Percentiles rank a stretch among this genome's conserved stretches.
Conservation (phyloP, 352 stramenopile genomes). For the Globisporangium radiosum region DNA sequence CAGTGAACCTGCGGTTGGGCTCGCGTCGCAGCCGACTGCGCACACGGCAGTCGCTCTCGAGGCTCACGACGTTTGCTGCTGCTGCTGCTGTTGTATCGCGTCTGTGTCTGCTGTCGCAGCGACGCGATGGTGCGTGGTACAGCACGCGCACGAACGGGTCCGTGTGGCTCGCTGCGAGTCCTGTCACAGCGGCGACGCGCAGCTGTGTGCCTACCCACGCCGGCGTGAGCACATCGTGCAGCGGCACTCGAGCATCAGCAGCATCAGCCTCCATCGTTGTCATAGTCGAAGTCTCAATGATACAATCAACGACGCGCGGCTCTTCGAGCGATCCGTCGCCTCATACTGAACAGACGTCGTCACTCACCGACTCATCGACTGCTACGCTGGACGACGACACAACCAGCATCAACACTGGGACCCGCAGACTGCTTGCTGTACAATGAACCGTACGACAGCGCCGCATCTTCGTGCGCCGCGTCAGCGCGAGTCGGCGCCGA, state of each 20-base stretch:
- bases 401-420: no score
- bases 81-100: neutral
- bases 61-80: constrained; percentile 2
- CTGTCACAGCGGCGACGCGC: constrained; percentile 22
- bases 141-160: constrained; percentile 44
- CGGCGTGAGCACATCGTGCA: no score
- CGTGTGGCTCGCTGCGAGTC: constrained; percentile 35
- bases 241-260: no score
- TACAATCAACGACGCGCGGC: no score
- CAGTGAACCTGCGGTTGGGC: constrained; percentile 33
- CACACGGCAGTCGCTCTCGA: constrained; percentile 1
- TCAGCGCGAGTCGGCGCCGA: neutral
- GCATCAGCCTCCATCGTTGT: no score
- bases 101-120: neutral
- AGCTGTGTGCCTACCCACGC: constrained; percentile 24
- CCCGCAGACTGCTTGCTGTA: no score
- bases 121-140: constrained; percentile 17
- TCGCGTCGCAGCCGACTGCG: constrained; percentile 13
- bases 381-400: no score
- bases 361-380: no score
- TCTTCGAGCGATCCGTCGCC: no score
- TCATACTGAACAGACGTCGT: no score
- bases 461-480: constrained; percentile 2
- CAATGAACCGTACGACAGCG: no score
- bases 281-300: no score